Evolutionary conservation across 441 rosid genomes (phyloP), one percentile per base, ranked within the genome.

Genomic region (Adansonia grandidieri): DNA sequence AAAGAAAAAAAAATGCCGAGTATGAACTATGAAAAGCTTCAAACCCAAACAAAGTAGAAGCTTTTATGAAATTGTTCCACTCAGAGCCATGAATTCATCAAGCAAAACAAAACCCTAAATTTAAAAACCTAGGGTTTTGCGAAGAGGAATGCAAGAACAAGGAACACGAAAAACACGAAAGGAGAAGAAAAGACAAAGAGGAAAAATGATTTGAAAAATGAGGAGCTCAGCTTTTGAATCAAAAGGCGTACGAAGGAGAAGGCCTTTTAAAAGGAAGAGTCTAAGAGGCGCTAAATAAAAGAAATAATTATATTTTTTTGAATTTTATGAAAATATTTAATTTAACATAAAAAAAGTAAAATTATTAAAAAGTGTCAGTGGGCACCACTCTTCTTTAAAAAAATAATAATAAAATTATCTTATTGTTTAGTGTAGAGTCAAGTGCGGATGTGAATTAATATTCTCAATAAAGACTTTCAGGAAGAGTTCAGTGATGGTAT

Each of bases 71-170:
- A 48, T 4, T 62, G 40, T 65, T 2, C 73, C 73, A 77, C 75
- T 64, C 56, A 40, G 47, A 40, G 37, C 64, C 37, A 66, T 44
- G 9, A 77, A 32, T 61, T 37, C 69, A 53, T 22, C 37, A 75
- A 32, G 68, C 48, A 50, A 24, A 76, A 78, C 77, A 86, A 84
- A 84, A 85, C 87, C 88, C 87, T 85, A 88, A 90, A 92, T 84
- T 84, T 79, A 44, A 78, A 88, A 32, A 89, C 88, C 92, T 84
- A 87, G 92, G 91, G 91, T 84, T 87, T 80, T 83, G 89, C 80
- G 80, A 80, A 74, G 85, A 61, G 74, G 83, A 83, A 82, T 79
- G 86, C 86, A 85, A 82, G 84, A 74, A 77, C 63, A 84, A 79
- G 79, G 83, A 84, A 82, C 74, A 80, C 42, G 5, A 71, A 63